phyloP scores from a whole-genome alignment of 352 stramenopile genomes.

The Thalassiosira oceanica region DNA sequence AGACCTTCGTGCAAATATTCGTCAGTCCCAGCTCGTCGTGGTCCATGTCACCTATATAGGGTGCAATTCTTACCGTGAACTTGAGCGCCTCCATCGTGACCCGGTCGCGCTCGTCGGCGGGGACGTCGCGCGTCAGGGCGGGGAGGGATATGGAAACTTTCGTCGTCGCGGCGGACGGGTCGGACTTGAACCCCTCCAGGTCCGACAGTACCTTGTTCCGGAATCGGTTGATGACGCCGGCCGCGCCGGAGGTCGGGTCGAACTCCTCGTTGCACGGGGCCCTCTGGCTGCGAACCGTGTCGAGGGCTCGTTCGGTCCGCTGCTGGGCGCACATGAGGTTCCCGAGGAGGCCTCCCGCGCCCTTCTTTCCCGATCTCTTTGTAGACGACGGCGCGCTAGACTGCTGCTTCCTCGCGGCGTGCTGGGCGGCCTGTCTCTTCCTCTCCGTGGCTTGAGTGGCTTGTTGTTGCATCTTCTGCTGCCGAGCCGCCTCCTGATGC shows the following conservation, averaged over 20 bases:
- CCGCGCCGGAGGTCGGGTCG: slow-evolving; percentile 14
- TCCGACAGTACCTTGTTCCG: slow-evolving; percentile 24
- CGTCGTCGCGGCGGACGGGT: slow-evolving; percentile 15
- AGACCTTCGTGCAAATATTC: too few relatives aligned
- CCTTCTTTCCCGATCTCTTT: slow-evolving; percentile 24
- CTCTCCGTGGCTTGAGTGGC: slow-evolving; percentile 16
- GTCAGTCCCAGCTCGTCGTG: too few relatives aligned
- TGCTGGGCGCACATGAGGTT: slow-evolving; percentile 63
- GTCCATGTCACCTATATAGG: too few relatives aligned
- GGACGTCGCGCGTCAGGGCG: slow-evolving; percentile 40
- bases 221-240: slow-evolving; percentile 37
- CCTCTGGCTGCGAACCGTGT: slow-evolving; percentile 26
- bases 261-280: slow-evolving; percentile 1
- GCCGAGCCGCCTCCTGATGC: slow-evolving; percentile 12
- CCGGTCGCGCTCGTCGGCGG: slow-evolving; percentile 44
- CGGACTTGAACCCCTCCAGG: slow-evolving; percentile 33
- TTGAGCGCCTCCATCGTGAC: slow-evolving; percentile 79
- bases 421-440: slow-evolving; percentile 5
- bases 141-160: slow-evolving; percentile 55
- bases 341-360: slow-evolving; percentile 71
- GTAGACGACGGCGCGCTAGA: background rate
- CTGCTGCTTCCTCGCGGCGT: slow-evolving; percentile 11
- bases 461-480: slow-evolving; percentile 11
- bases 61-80: too few relatives aligned
- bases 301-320: slow-evolving; percentile 70